Percentiles rank a stretch among this genome's conserved stretches.
These are phyloP conservation scores for Linderniella brevidens DNA, from an alignment of 257 asterid genomes.

Conservation along the genomic window DNA sequence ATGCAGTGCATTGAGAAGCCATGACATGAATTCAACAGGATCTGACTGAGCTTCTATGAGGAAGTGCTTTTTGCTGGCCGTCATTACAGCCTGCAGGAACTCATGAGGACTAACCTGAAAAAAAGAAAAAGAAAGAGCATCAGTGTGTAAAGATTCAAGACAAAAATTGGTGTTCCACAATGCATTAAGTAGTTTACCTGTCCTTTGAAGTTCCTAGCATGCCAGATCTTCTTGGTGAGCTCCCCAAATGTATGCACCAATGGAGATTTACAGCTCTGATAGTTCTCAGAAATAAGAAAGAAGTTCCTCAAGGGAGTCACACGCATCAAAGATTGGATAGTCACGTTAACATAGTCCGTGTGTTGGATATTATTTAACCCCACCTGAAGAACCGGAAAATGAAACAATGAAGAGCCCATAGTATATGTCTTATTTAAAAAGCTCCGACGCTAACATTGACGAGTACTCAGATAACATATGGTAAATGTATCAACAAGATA, in stretches of 20 bases:
- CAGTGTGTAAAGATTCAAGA: neutral
- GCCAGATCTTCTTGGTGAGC: constrained; percentile 97
- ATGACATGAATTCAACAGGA: constrained; percentile 92
- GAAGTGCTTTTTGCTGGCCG: constrained; percentile 75
- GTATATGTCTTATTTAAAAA: too few species aligned
- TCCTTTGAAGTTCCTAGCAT: constrained; percentile 84
- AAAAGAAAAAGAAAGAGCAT: neutral
- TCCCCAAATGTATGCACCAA: constrained; percentile 95
- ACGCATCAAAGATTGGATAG: constrained; percentile 94
- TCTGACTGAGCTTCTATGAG: constrained; percentile 88
- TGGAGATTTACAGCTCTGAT: constrained; percentile 64
- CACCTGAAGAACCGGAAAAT: too few species aligned
- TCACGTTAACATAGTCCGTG: constrained; percentile 94
- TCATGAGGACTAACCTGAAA: constrained; percentile 99
- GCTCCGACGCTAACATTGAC: too few species aligned
- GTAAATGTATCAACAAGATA: neutral
- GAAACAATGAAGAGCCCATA: too few species aligned
- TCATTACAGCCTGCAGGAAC: constrained; percentile 92
- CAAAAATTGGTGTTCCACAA: neutral
- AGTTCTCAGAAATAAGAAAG: constrained; percentile 86
- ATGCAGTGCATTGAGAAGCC: constrained; percentile 88
- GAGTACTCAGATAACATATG: too few species aligned
- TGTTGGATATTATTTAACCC: constrained; percentile 92
- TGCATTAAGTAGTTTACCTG: constrained; percentile 29
- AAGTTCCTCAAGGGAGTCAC: constrained; percentile 96